Base-by-base conservation (phyloP, 2,329 filamentous ascomycete species). In the Laburnicola sp. region DNA sequence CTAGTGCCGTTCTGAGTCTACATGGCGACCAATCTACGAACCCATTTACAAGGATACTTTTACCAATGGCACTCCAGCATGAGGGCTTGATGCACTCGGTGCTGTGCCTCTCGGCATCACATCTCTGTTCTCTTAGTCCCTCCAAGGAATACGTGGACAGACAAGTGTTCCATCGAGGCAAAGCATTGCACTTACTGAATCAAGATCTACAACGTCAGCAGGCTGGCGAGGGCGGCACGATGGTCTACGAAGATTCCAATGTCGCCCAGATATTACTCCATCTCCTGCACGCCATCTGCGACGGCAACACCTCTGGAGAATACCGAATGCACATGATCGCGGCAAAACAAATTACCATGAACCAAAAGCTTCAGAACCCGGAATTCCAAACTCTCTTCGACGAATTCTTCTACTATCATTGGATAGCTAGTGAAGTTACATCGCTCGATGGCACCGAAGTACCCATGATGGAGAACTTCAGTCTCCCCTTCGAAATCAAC, bases 71-170 rank as follows among this genome's bases (percentile, higher is more conserved):
- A 2, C 85, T 89, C 36, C 80, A 86, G 53, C 87, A 96, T 67
- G 81, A 85, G 55, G 90, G 90, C 9, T 78, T 96, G 45, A 96
- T 96, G 91, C 91, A 96, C 70, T 94, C 91, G 8, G 84, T 96
- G 43, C 80, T 96, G 46, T 91, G 89, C 38, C 79, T 96, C 6
- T 89, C 91, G 32, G 89, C 89, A 60, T 91, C 86, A 53, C 91
- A 96, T 63, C 71, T 85, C 45, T 78, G 79, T n/a, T 78, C 77
- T 6, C 69, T 79, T 10, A 77, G 77, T 51, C 77, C 78, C 1
- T 77, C 78, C 46, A 74, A 76, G 34, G 76, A 76, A 28, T 76
- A 81, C 58, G 76, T 78, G 49, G 76, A 82, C 50, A 76, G 83
- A 37, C 82, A 83, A 57, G 61, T 59, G 11, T 69, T 63, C 50